phyloP scores from a whole-genome alignment of 2,329 filamentous ascomycete genomes.

The Diaporthe sp. region DNA sequence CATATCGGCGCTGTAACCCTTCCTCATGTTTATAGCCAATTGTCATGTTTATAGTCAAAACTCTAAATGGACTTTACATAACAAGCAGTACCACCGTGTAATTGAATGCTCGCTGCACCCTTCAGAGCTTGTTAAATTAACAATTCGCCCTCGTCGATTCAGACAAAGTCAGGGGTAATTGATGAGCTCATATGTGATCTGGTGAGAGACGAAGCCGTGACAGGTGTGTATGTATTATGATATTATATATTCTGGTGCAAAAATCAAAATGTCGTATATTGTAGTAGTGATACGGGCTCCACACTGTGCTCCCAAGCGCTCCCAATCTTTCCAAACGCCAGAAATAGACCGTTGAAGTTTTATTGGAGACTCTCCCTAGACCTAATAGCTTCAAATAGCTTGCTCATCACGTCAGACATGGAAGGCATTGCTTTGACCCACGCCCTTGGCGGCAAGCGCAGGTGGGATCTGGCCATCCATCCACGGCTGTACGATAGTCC shows the following conservation, averaged over 20 bases:
- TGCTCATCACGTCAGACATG: no score
- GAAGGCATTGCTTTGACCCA: no score
- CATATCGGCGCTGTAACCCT: background rate
- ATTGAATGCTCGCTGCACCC: no score
- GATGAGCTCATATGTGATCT: background rate
- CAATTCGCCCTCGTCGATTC: background rate
- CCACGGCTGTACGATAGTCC: constrained; percentile 42
- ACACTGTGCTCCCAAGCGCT: no score
- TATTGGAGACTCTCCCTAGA: no score
- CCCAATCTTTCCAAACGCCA: no score
- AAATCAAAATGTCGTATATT: background rate
- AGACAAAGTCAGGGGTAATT: background rate
- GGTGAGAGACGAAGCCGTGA: no score
- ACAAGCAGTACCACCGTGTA: no score
- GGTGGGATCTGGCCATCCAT: constrained; percentile 15
- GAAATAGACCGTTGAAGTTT: no score
- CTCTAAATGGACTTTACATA: background rate
- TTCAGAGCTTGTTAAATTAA: no score
- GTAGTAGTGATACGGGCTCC: no score
- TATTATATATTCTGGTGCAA: background rate
- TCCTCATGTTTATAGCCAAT: background rate
- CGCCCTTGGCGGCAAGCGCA: background rate
- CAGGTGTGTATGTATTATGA: background rate
- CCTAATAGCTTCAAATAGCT: no score
- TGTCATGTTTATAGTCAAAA: background rate